phyloP scores from a whole-genome alignment of 176 grass and related monocot genomes.

The Rhynchospora tenuis region DNA sequence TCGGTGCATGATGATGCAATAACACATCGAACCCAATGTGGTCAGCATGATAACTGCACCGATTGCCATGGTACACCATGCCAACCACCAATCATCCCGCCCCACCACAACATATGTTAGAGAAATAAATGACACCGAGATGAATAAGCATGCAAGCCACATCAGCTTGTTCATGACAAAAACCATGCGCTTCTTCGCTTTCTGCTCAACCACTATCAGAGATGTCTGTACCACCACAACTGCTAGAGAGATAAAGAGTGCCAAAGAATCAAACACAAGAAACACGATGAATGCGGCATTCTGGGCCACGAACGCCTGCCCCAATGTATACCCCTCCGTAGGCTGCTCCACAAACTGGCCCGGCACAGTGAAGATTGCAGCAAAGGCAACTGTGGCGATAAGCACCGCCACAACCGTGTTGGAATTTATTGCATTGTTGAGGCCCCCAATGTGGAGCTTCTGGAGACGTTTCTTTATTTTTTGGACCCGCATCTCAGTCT shows the following conservation, averaged over 20 bases:
- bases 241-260: slow-evolving; percentile 83
- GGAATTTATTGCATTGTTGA: slow-evolving; percentile 95
- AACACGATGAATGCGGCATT: slow-evolving; percentile 82
- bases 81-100: slow-evolving; percentile 54
- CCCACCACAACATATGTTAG: slow-evolving; percentile 84
- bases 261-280: slow-evolving; percentile 74
- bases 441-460: slow-evolving; percentile 85
- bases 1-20: slow-evolving; percentile 67
- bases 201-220: slow-evolving; percentile 90
- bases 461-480: slow-evolving; percentile 81
- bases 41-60: slow-evolving; percentile 70
- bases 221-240: slow-evolving; percentile 88
- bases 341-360: slow-evolving; percentile 42
- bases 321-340: slow-evolving; percentile 23
- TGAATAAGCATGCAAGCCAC: slow-evolving; percentile 89
- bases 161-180: slow-evolving; percentile 99
- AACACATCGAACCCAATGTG: slow-evolving; percentile 80
- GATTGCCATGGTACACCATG: slow-evolving; percentile 89
- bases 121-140: slow-evolving; percentile 83
- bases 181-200: slow-evolving; percentile 86
- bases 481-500: slow-evolving; percentile 77
- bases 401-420: slow-evolving; percentile 93
- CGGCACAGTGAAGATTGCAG: slow-evolving; percentile 85
- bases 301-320: slow-evolving; percentile 66
- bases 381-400: slow-evolving; percentile 92